phyloP scores from a whole-genome alignment of 1,284 basidiomycete genomes.

The Rhodotorula mucilaginosa region DNA sequence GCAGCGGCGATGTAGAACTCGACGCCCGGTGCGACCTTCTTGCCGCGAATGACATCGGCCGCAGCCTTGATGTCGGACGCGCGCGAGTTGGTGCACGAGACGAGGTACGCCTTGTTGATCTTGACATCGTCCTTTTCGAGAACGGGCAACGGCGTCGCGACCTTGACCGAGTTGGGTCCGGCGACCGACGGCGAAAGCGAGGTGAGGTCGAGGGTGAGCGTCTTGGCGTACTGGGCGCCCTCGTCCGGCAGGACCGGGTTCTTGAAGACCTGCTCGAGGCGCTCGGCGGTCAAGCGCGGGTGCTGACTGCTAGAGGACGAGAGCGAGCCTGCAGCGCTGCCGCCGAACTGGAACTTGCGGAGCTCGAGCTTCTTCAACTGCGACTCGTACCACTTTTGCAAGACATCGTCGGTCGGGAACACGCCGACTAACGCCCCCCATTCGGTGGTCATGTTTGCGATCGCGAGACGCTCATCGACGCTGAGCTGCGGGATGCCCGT shows the following conservation, averaged over 20 bases:
- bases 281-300: constrained; percentile 75
- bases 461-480: constrained; percentile 91
- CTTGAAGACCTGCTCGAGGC: constrained; percentile 66
- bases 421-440: constrained; percentile 97
- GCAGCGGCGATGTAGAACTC: constrained; percentile 98
- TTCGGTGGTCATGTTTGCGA: constrained; percentile 98
- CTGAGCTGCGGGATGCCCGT: constrained; percentile 76
- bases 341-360: constrained; percentile 63
- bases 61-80: constrained; percentile 92
- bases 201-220: constrained; percentile 86
- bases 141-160: constrained; percentile 82
- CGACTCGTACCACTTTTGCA: constrained; percentile 85
- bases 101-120: constrained; percentile 97
- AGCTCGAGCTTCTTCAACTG: constrained; percentile 73
- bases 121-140: constrained; percentile 71
- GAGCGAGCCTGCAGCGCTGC: constrained; percentile 56
- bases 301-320: constrained; percentile 60
- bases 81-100: constrained; percentile 97
- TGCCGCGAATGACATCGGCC: constrained; percentile 79
- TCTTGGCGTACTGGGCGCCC: constrained; percentile 79
- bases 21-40: constrained; percentile 81
- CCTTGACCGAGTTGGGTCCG: constrained; percentile 95
- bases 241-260: constrained; percentile 67
- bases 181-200: constrained; percentile 93
- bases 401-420: constrained; percentile 84